Evolutionary conservation across 164 flowering plant species (phyloP).

Genomic region (Warburgia ugandensis): DNA sequence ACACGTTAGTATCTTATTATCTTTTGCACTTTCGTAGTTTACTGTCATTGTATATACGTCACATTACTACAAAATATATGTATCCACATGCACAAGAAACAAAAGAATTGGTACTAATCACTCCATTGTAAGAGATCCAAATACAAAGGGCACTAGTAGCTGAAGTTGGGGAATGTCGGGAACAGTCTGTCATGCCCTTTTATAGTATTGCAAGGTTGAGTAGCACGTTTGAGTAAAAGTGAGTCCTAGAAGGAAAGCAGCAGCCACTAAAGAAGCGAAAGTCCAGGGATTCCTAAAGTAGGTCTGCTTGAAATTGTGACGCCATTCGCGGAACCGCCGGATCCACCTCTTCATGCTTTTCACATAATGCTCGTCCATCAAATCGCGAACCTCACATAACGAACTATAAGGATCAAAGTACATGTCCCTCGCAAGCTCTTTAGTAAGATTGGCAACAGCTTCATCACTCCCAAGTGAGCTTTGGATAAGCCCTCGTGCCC

Average conservation of each 20-base stretch:
- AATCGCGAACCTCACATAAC: background rate
- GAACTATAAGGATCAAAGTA: background rate
- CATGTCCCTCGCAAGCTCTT: background rate
- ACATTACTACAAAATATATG: no score
- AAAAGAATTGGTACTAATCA: no score
- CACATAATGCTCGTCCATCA: background rate
- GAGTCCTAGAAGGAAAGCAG: slow-evolving; percentile 5
- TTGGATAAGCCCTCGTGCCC: background rate
- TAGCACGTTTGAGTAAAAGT: slow-evolving; percentile 14
- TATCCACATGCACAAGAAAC: no score
- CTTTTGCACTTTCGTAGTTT: no score
- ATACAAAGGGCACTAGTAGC: no score
- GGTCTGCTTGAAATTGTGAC: background rate
- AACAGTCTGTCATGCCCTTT: no score
- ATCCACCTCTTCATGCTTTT: background rate
- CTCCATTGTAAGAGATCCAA: no score
- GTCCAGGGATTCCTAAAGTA: background rate
- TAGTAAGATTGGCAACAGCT: background rate
- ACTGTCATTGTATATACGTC: no score
- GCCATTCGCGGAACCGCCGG: background rate
- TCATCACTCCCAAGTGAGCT: background rate
- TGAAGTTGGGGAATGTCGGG: no score
- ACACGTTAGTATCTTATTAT: no score
- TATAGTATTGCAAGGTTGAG: no score
- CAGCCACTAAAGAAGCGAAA: slow-evolving; percentile 3